Evolutionary conservation across 1,284 basidiomycete species (phyloP), one percentile per base, ranked within the genome.

Genomic region (Cystobasidiaceae sp.): DNA sequence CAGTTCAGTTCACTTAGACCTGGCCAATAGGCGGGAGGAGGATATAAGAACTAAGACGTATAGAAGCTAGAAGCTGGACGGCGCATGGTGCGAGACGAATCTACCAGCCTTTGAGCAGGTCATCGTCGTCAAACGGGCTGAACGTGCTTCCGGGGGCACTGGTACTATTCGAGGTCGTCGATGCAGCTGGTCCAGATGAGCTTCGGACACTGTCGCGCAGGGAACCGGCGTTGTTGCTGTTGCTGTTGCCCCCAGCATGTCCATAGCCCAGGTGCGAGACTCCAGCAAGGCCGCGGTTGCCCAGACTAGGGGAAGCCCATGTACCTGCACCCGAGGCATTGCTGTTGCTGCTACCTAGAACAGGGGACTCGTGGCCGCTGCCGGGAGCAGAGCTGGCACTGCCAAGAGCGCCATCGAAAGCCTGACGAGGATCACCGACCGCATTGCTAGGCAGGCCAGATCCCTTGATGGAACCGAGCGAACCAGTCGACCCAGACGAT

Each of bases 111-210:
- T 44, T 55, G 21, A 64, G 52, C 44, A 64, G 37, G 32, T 64
- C 61, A 46, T 64, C 61, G 44, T 64, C 61, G 33, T 64, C 61
- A 23, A 64, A 64, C 15, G 61, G 61, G 30, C 61, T 64, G 51
- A 64, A 64, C 21, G 51, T 33, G 34, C 27, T 25, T 33, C 41
- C 51, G 34, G 51, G 43, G 37, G 9, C n/a, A 17, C 19, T 25
- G 33, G 41, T 30, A 44, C 39, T 25, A 28, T 37, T 15, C 11
- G 55, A 32, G 45, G 28, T 5, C n/a, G n/a, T n/a, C n/a, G n/a
- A n/a, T n/a, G n/a, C n/a, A n/a, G n/a, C n/a, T 11, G 56, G 44
- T 7, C 56, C 45, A 48, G 56, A 46, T 25, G 56, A 32, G 30
- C 56, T 49, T 19, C 56, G 30, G 25, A 46, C 56, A 19, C 30